Conservation (phyloP, 225 moss, liverwort and hornwort genomes). For the Straminergon stramineum region DNA sequence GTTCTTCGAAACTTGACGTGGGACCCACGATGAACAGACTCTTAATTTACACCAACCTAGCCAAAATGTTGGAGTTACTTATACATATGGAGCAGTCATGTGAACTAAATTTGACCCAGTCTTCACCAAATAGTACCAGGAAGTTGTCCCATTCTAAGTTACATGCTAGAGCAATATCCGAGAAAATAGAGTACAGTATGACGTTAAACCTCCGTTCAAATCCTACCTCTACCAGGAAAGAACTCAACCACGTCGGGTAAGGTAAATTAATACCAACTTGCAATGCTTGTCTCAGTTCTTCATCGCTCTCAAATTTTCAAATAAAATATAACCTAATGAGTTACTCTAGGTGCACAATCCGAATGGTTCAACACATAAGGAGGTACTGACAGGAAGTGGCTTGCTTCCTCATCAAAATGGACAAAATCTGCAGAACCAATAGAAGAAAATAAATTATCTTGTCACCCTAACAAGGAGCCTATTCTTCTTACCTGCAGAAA, state of each 20-base stretch:
- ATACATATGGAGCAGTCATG: background rate
- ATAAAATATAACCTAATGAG: background rate
- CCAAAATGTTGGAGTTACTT: background rate
- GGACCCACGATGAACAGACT: background rate
- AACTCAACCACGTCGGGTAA: background rate
- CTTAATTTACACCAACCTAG: background rate
- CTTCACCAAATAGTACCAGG: background rate
- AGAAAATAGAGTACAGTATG: background rate
- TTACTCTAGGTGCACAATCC: background rate
- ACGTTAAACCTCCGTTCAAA: background rate
- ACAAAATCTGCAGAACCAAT: background rate
- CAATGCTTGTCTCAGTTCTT: background rate
- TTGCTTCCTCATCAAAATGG: background rate
- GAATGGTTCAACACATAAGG: background rate
- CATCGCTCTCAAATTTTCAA: background rate
- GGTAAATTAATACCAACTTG: background rate
- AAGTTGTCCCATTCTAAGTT: background rate
- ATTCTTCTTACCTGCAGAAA: constrained; percentile 95
- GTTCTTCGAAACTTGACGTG: background rate
- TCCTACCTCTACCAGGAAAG: background rate
- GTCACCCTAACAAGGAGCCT: constrained; percentile 67
- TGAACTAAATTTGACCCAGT: background rate
- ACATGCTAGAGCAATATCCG: background rate
- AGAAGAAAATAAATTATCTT: background rate
- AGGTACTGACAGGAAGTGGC: background rate